These are phyloP conservation scores for Adansonia madagascariensis DNA, from an alignment of 441 rosid genomes.

Conservation along the genomic window DNA sequence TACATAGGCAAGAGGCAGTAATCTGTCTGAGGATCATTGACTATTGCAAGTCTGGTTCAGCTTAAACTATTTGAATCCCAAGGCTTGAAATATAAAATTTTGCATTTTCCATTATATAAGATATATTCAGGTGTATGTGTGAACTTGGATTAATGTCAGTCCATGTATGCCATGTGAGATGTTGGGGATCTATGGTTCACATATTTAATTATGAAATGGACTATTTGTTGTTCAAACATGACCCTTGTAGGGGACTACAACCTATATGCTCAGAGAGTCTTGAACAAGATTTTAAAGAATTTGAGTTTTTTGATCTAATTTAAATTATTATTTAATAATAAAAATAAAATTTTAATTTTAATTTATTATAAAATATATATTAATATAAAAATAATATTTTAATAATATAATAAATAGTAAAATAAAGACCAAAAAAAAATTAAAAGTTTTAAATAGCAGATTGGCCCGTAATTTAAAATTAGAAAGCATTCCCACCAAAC, in stretches of 20 bases:
- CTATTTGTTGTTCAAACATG: slow-evolving; percentile 37
- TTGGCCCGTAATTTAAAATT: too few relatives aligned
- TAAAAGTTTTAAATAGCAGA: too few relatives aligned
- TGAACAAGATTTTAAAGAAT: too few relatives aligned
- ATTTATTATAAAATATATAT: too few relatives aligned
- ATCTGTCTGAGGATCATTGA: slow-evolving; percentile 46
- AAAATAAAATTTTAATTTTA: too few relatives aligned
- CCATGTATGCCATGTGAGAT: slow-evolving; percentile 57
- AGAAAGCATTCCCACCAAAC: too few relatives aligned
- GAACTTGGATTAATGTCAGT: slow-evolving; percentile 39
- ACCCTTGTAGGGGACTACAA: not conserved
- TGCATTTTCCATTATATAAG: too few relatives aligned
- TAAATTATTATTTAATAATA: not conserved
- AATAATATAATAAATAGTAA: too few relatives aligned
- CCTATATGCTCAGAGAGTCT: too few relatives aligned
- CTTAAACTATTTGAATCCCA: slow-evolving; percentile 33
- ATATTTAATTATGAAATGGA: slow-evolving; percentile 45
- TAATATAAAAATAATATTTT: too few relatives aligned
- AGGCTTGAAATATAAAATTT: slow-evolving; percentile 4
- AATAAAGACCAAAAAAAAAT: too few relatives aligned
- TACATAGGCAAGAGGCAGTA: slow-evolving; percentile 7
- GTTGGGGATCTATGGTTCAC: slow-evolving; percentile 40
- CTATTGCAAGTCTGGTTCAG: slow-evolving; percentile 32
- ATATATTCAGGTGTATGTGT: not conserved
- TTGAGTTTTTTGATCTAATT: too few relatives aligned